Conservation (phyloP, 2,329 filamentous ascomycete species). For the Colletotrichum chlorophyti region DNA sequence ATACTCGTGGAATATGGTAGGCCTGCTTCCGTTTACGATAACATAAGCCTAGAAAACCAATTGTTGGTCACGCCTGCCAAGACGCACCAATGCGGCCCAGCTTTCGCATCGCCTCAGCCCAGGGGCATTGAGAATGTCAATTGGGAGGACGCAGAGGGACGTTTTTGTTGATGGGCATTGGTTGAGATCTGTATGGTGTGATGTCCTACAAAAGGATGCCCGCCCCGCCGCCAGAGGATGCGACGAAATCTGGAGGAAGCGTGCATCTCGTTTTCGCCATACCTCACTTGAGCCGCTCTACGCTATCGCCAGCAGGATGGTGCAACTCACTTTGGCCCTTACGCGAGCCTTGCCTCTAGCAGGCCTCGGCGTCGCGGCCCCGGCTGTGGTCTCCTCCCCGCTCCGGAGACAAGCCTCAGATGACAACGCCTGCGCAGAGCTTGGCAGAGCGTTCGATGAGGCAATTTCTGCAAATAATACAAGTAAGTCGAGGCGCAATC, state of each 20-base stretch:
- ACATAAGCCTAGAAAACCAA: neutral
- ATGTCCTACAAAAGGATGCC: neutral
- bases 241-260: neutral
- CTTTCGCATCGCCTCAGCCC: neutral
- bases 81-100: neutral
- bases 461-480: neutral
- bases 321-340: neutral
- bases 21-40: neutral
- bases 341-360: neutral
- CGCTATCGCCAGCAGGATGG: neutral
- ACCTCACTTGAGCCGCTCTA: neutral
- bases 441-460: constrained; percentile 1
- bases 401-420: neutral
- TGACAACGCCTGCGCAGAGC: constrained; percentile 7
- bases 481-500: neutral
- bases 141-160: neutral
- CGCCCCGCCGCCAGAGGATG: neutral
- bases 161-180: neutral
- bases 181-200: neutral
- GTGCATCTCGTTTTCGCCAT: too few species aligned
- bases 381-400: neutral
- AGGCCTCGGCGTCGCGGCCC: neutral
- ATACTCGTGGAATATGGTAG: too few species aligned
- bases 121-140: neutral
- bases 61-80: neutral